Percentiles rank a stretch among this genome's conserved stretches.
Evolutionary conservation across 441 rosid species (phyloP).

Genomic region (Populus hybrid): DNA sequence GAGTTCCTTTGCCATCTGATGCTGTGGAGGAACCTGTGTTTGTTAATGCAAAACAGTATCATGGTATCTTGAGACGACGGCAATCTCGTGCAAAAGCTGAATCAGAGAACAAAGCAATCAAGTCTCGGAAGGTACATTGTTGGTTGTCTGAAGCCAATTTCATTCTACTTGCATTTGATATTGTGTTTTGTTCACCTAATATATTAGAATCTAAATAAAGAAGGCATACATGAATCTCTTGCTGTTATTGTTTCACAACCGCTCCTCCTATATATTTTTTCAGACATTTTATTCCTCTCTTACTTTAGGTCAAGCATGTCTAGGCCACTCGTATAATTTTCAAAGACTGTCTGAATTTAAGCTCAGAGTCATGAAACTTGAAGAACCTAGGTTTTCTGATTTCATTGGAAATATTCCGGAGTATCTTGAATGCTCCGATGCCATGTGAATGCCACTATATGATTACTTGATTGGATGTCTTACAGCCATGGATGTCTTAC

Average conservation of each 20-base stretch:
- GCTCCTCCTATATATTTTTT: not conserved
- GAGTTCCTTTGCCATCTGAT: conserved; percentile 88
- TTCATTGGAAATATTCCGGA: not conserved
- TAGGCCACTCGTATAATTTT: not conserved
- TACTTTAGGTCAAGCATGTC: conserved; percentile 3
- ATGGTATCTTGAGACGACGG: conserved; percentile 89
- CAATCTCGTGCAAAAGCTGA: too few species aligned
- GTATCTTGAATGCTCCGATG: not conserved
- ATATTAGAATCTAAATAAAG: not conserved
- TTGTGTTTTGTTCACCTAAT: conserved; percentile 2
- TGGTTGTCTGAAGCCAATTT: conserved; percentile 1
- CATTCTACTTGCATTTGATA: not conserved
- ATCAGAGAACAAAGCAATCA: conserved; percentile 53
- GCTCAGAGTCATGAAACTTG: not conserved
- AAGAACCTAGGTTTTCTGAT: not conserved
- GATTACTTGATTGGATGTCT: not conserved
- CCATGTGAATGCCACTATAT: not conserved
- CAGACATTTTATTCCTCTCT: not conserved
- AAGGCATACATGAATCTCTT: conserved; percentile 1
- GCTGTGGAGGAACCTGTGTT: conserved; percentile 94
- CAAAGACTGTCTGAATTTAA: not conserved
- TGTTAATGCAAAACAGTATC: conserved; percentile 95
- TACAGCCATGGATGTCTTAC: not conserved
- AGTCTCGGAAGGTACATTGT: conserved; percentile 64
- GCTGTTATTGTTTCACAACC: not conserved